Evolutionary conservation across 1,139 yeast species (phyloP).

Genomic region (Geotrichum europaeum): DNA sequence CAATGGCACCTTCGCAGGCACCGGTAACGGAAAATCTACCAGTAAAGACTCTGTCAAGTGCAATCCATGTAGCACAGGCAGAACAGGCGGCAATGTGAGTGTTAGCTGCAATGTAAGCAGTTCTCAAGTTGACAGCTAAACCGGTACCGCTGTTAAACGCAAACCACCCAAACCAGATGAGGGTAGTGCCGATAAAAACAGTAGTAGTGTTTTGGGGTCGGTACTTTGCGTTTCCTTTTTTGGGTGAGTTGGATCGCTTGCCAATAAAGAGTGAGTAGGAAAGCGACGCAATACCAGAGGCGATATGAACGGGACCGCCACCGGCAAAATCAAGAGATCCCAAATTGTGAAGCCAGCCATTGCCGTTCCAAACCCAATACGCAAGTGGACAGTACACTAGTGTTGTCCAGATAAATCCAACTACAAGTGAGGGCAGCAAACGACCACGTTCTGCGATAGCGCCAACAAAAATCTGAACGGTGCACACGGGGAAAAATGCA

Average conservation of each 20-base stretch:
- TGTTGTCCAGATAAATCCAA: conserved; percentile 83
- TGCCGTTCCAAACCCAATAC: conserved; percentile 88
- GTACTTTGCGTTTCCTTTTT: conserved; percentile 68
- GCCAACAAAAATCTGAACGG: conserved; percentile 86
- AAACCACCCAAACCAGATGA: conserved; percentile 69
- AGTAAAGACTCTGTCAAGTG: conserved; percentile 80
- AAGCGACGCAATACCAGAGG: conserved; percentile 85
- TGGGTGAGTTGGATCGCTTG: conserved; percentile 49
- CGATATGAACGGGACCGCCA: conserved; percentile 94
- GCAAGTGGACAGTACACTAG: conserved; percentile 91
- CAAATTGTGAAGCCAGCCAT: conserved; percentile 87
- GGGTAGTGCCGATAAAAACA: conserved; percentile 71
- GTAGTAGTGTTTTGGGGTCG: conserved; percentile 92
- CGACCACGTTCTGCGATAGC: conserved; percentile 93
- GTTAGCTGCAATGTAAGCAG: conserved; percentile 82
- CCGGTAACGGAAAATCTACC: conserved; percentile 93
- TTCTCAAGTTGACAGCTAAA: conserved; percentile 57
- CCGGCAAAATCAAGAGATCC: conserved; percentile 96
- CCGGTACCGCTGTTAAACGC: conserved; percentile 71
- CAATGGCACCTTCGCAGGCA: conserved; percentile 87
- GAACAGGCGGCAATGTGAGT: conserved; percentile 84
- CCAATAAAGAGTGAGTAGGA: conserved; percentile 81
- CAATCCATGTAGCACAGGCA: conserved; percentile 89
- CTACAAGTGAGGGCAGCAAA: conserved; percentile 74
- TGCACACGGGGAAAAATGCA: conserved; percentile 84